Base-by-base conservation (phyloP, 129 eudicot genomes). In the Lonicera japonica region DNA sequence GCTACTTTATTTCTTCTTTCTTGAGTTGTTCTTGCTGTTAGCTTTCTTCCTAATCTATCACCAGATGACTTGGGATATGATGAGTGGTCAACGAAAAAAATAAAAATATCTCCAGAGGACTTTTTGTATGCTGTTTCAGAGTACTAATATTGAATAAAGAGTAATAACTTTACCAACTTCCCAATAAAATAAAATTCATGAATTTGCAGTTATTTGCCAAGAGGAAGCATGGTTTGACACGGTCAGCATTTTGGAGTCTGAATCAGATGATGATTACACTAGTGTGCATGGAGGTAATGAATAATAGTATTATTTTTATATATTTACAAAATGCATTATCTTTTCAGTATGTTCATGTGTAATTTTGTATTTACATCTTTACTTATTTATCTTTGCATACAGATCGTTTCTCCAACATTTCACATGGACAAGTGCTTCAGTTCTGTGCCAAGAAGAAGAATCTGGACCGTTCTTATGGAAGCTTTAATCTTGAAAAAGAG, bases 181-280 rank as follows among this genome's bases (percentile, higher is more conserved):
- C 0, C 11, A 0, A 11, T 43, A 18, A 51, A n/a, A 12, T 20
- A 17, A 22, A 51, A 24, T 39, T 61, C 47, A n/a, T 68, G 45
- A 65, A 39, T 58, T 71, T 78, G 75, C 86, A 86, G 97, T 71
- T 29, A 64, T 80, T 39, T 70, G 79, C 73, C 88, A 73, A 73
- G 98, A 92, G 56, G 98, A 87, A 14, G 82, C 94, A 78, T 92
- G 95, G 95, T 87, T 87, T 78, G 97, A 91, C 70, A 66, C 97
- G 9, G 62, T 73, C 68, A 87, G 87, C 73, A 64, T 87, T 58
- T 68, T 80, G 56, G 89, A 80, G 19, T 86, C 91, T 18, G 88
- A 76, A 43, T 77, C 90, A 6, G 96, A 91, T 72, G 98, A 91
- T 36, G 96, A 87, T 39, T 91, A 75, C 65, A 75, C 72, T 50